Evolutionary conservation across 257 asterid genomes (phyloP), one percentile per base, ranked within the genome.

Genomic region (Ballota nigra): DNA sequence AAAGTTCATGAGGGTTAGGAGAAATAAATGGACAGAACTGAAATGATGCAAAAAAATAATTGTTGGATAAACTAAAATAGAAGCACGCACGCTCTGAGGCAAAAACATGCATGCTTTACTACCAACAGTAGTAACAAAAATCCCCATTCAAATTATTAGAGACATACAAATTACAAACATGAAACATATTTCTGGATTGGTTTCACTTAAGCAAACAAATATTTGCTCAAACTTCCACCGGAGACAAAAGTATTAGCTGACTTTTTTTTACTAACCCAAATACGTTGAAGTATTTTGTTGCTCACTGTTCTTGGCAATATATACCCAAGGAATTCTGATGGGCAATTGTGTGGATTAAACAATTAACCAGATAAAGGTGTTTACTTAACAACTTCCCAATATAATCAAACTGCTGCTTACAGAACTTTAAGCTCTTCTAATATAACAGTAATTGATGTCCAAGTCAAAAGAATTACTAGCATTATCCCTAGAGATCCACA

Each of bases 1-100:
- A 63, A 47, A 67, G 28, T 34, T 62, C 59, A 57, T 64, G 74
- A 20, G 52, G 59, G 68, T 68, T 41, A 66, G 65, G 55, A 81
- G 10, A n/a, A 34, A 55, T 18, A 47, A 61, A 57, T 68, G 23
- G 38, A 71, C 20, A 20, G 57, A 24, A 53, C 7, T 24, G 56
- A 59, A 64, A 61, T 23, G 41, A 71, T 18, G 29, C 36, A 29
- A 67, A n/a, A 34, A 26, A 49, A 70, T 13, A 70, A 23, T 18
- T 58, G 41, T 38, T 10, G 12, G 45, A 29, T 8, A 23, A 56
- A 52, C 19, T 23, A 26, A 74, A 64, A 11, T 33, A 66, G 65
- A 75, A 41, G 59, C 66, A 41, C 9, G 60, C 43, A 41, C 5
- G 63, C 33, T 29, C 58, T 52, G 43, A 34, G 53, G 29, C 75